Base-by-base conservation (phyloP, 2,329 filamentous ascomycete genomes). In the Trichoderma cornu-damae region DNA sequence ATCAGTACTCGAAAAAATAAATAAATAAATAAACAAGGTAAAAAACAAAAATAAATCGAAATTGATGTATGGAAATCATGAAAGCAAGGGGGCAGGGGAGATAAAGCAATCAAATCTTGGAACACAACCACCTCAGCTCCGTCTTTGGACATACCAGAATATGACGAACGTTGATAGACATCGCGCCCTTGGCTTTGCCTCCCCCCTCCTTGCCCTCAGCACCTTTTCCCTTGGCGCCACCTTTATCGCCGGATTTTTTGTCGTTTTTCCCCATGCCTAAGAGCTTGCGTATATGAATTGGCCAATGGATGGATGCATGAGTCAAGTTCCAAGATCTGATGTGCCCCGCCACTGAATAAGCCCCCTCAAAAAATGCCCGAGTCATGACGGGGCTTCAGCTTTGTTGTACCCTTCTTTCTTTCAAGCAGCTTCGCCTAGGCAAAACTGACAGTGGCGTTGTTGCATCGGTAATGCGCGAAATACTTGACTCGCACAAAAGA, bases 131-230 rank as follows among this genome's bases (percentile, higher is more conserved):
- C 16, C 35, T 1, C 24, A 51, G 11, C 35, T 18, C 24, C 12
- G 11, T 42, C 48, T 30, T n/a, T n/a, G 18, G 34, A 61, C 70
- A 53, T 63, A 81, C 79, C 66, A 89, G 71, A 59, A 90, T 89
- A 70, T 91, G 88, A 38, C 88, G 81, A 52, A 88, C 86, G 66
- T 89, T 89, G 73, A 90, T 88, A 59, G 78, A 78, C 65, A 86
- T 84, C 1, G 84, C 85, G 22, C 83, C 87, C 56, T 77, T 77
- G 18, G 67, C 64, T 61, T 76, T 75, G 52, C 70, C 70, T 40
- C 75, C 64, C 61, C 69, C 67, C 3, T 65, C 67, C 50, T 70
- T 69, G 18, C 70, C 71, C 35, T 66, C 65, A 6, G 59, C 65
- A 16, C 62, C 66, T 37, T 64, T 65, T 42, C 62, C 68, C 56